A percentile compares a stretch with the other conserved stretches of the same genome.
Conservation (phyloP, 345 rosid species). For the Eutrema yunnanense region DNA sequence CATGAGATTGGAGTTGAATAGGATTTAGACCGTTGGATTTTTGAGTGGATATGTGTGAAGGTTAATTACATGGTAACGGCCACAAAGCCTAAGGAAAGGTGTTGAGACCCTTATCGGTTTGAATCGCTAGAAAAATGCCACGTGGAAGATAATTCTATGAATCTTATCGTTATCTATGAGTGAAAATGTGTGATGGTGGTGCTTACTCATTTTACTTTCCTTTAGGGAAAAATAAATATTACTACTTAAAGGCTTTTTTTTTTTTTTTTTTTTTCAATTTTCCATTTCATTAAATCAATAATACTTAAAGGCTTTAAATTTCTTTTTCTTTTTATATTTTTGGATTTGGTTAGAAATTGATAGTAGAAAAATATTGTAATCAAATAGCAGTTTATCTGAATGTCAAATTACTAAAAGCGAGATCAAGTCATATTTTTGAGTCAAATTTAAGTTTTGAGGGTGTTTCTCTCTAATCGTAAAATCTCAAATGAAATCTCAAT, state of each 20-base stretch:
- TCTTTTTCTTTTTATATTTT: background rate
- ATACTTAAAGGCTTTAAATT: background rate
- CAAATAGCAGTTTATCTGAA: too few relatives aligned
- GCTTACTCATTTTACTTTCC: background rate
- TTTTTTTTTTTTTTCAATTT: background rate
- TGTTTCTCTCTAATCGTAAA: too few relatives aligned
- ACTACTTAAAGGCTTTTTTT: background rate
- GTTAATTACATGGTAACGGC: slow-evolving; percentile 15
- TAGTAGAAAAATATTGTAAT: too few relatives aligned
- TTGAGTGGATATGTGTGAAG: slow-evolving; percentile 20
- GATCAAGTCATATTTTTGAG: too few relatives aligned
- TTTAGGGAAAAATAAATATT: background rate
- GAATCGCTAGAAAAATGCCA: slow-evolving; percentile 9
- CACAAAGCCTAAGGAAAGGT: slow-evolving; percentile 23
- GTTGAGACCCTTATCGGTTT: slow-evolving; percentile 22
- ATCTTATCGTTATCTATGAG: slow-evolving; percentile 28
- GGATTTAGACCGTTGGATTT: slow-evolving; percentile 33
- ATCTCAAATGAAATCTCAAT: too few relatives aligned
- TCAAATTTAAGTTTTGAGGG: too few relatives aligned
- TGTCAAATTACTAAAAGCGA: too few relatives aligned
- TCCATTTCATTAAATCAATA: too few relatives aligned
- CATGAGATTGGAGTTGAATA: background rate
- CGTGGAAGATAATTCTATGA: slow-evolving; percentile 24
- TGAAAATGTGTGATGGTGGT: slow-evolving; percentile 27
- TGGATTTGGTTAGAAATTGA: background rate